Evolutionary conservation across 2,329 filamentous ascomycete species (phyloP).

Genomic region (Tolypocladium sp.): DNA sequence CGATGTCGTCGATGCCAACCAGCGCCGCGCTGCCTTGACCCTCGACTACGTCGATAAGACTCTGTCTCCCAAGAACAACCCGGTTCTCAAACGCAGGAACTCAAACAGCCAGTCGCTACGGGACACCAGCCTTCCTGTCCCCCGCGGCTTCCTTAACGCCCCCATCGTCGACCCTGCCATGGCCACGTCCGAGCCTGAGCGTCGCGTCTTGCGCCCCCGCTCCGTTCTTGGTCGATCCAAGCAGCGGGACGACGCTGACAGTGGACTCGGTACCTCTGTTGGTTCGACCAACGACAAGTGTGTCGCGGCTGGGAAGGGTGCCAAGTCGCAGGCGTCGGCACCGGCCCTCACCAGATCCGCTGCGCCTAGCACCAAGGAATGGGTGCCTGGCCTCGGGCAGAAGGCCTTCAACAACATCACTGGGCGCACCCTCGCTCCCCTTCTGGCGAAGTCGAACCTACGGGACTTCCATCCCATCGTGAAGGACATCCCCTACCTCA

Average conservation of each 20-base stretch:
- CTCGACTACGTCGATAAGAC: slow-evolving; percentile 57
- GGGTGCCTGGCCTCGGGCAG: slow-evolving; percentile 53
- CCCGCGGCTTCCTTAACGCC: slow-evolving; percentile 48
- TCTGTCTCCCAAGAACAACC: slow-evolving; percentile 32
- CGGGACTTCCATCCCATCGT: slow-evolving; percentile 77
- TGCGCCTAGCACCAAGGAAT: slow-evolving; percentile 35
- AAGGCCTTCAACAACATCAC: slow-evolving; percentile 70
- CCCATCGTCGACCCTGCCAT: slow-evolving; percentile 43
- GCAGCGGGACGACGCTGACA: slow-evolving; percentile 67
- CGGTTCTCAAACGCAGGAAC: slow-evolving; percentile 27
- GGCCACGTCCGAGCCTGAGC: slow-evolving; percentile 31
- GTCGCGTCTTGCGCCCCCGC: slow-evolving; percentile 43
- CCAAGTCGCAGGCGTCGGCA: slow-evolving; percentile 24
- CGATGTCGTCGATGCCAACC: slow-evolving; percentile 61
- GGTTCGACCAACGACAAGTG: slow-evolving; percentile 48
- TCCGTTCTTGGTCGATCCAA: slow-evolving; percentile 43
- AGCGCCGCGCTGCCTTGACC: slow-evolving; percentile 59
- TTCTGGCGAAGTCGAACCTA: slow-evolving; percentile 62
- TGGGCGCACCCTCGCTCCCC: slow-evolving; percentile 68
- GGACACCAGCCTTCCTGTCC: slow-evolving; percentile 51
- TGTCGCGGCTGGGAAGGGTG: slow-evolving; percentile 27
- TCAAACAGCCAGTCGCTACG: slow-evolving; percentile 26
- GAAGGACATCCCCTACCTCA: slow-evolving; percentile 67
- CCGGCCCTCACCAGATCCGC: slow-evolving; percentile 55
- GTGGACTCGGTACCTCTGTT: slow-evolving; percentile 78